Evolutionary conservation across 1,139 yeast species (phyloP).

Genomic region (Blastobotrys indianensis): DNA sequence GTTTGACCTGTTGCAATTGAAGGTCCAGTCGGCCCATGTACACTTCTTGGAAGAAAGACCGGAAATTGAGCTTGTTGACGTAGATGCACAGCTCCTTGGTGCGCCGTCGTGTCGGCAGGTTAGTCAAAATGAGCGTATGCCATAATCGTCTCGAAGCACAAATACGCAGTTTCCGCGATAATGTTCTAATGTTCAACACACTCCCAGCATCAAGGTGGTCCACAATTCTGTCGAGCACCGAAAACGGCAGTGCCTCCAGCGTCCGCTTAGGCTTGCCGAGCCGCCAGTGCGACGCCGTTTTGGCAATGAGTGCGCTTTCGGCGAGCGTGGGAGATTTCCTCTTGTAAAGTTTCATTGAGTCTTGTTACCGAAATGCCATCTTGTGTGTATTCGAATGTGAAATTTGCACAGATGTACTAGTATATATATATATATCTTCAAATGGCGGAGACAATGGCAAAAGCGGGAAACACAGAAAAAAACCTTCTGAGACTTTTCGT

Average conservation of each 20-base stretch:
- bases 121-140: constrained; percentile 6
- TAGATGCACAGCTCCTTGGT: not conserved
- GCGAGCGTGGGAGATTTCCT: too few relatives aligned
- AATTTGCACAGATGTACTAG: too few relatives aligned
- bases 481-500: too few relatives aligned
- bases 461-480: too few relatives aligned
- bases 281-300: too few relatives aligned
- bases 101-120: constrained; percentile 5
- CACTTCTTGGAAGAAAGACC: constrained; percentile 8
- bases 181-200: constrained; percentile 1
- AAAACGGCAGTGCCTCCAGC: not conserved
- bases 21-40: constrained; percentile 6
- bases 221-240: constrained; percentile 3
- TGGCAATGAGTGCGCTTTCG: too few relatives aligned
- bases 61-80: constrained; percentile 1
- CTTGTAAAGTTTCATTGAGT: too few relatives aligned
- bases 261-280: too few relatives aligned
- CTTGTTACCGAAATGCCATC: too few relatives aligned
- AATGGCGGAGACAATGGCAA: too few relatives aligned
- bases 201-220: constrained; percentile 3
- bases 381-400: too few relatives aligned
- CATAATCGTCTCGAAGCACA: constrained; percentile 4
- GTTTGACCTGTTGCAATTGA: constrained; percentile 4
- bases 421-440: too few relatives aligned
- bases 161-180: constrained; percentile 6